Conservation (phyloP, 176 grass and related monocot species). For the Triticum dicoccoides region DNA sequence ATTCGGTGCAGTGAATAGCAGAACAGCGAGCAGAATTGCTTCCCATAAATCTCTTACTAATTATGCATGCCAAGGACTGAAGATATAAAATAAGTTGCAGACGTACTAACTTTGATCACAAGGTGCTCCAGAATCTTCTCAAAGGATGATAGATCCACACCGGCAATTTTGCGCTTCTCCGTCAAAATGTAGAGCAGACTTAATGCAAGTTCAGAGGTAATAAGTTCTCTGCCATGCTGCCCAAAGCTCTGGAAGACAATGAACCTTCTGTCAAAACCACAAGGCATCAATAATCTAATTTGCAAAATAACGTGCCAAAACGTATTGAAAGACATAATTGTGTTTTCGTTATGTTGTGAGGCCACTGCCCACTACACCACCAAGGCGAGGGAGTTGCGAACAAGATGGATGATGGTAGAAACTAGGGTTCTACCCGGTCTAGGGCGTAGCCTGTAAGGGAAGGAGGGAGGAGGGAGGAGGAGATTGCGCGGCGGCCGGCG, state of each 20-base stretch:
- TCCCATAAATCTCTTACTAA: background rate
- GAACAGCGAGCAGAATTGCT: background rate
- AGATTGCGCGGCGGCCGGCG: no score
- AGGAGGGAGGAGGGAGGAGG: no score
- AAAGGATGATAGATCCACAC: constrained; percentile 57
- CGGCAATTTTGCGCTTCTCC: constrained; percentile 57
- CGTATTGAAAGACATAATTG: background rate
- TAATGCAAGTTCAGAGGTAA: constrained; percentile 93
- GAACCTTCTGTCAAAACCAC: constrained; percentile 92
- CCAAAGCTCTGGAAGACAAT: constrained; percentile 99
- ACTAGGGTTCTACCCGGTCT: no score
- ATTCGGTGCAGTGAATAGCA: background rate
- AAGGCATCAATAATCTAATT: constrained; percentile 53
- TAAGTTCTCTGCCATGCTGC: constrained; percentile 96
- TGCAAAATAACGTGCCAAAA: background rate
- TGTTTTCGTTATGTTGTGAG: background rate
- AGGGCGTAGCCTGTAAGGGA: no score
- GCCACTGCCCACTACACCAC: background rate
- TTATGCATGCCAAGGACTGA: background rate
- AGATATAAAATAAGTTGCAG: constrained; percentile 7
- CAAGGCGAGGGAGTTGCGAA: background rate
- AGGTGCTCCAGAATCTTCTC: constrained; percentile 76
- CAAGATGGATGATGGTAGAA: background rate
- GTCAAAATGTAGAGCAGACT: constrained; percentile 73
- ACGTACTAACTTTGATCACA: constrained; percentile 71